Percentiles rank a stretch among this genome's conserved stretches.
These are phyloP conservation scores for Zygosaccharomyces lentus DNA, from an alignment of 805 yeast genomes.

Conservation along the genomic window DNA sequence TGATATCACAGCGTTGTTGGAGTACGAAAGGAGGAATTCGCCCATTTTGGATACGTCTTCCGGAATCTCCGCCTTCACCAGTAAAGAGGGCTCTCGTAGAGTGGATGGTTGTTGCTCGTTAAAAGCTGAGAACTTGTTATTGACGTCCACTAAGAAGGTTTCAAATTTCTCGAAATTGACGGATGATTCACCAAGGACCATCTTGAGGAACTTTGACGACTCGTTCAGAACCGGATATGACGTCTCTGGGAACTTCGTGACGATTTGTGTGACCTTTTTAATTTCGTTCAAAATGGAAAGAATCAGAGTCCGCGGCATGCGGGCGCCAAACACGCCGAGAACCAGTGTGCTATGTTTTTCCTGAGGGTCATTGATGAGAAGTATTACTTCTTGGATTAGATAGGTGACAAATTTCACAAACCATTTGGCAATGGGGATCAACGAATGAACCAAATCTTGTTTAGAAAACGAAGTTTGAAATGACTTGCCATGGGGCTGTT, in stretches of 20 bases:
- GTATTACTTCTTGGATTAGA: constrained; percentile 66
- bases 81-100: constrained; percentile 38
- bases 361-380: constrained; percentile 35
- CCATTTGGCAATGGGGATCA: constrained; percentile 84
- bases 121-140: constrained; percentile 28
- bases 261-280: constrained; percentile 52
- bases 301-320: constrained; percentile 64
- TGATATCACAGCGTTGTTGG: constrained; percentile 29
- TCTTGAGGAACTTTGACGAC: constrained; percentile 31
- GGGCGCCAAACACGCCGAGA: constrained; percentile 57
- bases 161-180: constrained; percentile 55
- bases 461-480: constrained; percentile 52
- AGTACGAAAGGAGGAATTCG: constrained; percentile 28
- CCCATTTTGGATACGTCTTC: constrained; percentile 34
- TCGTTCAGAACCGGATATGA: constrained; percentile 38
- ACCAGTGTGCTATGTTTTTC: constrained; percentile 41
- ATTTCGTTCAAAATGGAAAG: constrained; percentile 64
- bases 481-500: constrained; percentile 45
- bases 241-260: constrained; percentile 54
- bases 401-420: constrained; percentile 71
- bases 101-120: constrained; percentile 30
- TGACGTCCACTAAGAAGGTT: constrained; percentile 57
- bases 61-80: constrained; percentile 60
- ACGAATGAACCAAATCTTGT: constrained; percentile 57
- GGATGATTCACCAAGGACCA: constrained; percentile 42